phyloP scores from a whole-genome alignment of 1,284 basidiomycete species.

The Leccinum pallidistipes region DNA sequence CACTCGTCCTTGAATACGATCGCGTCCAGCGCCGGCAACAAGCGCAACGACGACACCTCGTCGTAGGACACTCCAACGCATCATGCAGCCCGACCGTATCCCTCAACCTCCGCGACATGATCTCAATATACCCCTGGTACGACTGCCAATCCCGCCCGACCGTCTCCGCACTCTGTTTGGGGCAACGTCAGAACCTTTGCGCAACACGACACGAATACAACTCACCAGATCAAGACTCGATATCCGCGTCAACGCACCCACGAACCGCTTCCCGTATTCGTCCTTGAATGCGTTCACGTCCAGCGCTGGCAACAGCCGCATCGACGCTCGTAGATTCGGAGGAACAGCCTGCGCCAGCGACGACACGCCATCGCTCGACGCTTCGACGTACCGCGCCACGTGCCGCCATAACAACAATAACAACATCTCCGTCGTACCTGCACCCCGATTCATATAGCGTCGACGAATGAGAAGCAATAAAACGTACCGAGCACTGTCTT shows the following conservation, averaged over 20 bases:
- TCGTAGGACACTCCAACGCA: slow-evolving; percentile 20
- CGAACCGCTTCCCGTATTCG: slow-evolving; percentile 55
- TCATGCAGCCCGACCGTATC: slow-evolving; percentile 56
- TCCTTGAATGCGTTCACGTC: slow-evolving; percentile 52
- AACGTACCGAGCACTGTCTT: slow-evolving; percentile 52
- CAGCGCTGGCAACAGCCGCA: slow-evolving; percentile 55
- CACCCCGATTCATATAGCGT: background rate
- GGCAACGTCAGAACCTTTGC: background rate
- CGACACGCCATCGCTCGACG: slow-evolving; percentile 31
- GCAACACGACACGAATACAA: background rate
- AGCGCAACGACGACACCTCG: slow-evolving; percentile 37
- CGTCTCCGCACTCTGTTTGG: slow-evolving; percentile 33
- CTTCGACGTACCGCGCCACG: slow-evolving; percentile 60
- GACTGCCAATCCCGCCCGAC: slow-evolving; percentile 52
- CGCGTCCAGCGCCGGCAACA: slow-evolving; percentile 54
- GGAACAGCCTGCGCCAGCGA: background rate
- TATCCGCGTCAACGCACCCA: slow-evolving; percentile 51
- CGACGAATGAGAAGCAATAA: too few species aligned
- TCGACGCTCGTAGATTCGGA: slow-evolving; percentile 42
- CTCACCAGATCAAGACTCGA: slow-evolving; percentile 40
- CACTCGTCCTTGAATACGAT: slow-evolving; percentile 54
- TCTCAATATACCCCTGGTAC: slow-evolving; percentile 65
- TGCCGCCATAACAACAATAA: slow-evolving; percentile 88
- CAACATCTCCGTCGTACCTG: slow-evolving; percentile 80
- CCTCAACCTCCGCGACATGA: slow-evolving; percentile 64